Conservation (phyloP, 2,329 filamentous ascomycete species). For the Monilinia fructigena region DNA sequence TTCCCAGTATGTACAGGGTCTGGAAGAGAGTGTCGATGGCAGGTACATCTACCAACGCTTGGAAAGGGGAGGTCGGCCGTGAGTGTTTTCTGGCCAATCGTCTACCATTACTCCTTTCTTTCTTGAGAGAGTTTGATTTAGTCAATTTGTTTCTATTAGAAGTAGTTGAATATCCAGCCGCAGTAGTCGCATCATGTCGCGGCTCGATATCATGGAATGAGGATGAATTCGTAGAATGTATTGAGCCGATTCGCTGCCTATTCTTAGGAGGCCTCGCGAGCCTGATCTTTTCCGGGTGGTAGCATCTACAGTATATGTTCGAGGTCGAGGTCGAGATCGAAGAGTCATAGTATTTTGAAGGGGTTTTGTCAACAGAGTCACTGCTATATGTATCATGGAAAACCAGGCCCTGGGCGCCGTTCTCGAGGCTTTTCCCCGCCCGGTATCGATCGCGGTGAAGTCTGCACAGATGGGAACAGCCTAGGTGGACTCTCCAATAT, state of each 20-base stretch:
- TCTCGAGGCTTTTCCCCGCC: constrained; percentile 44
- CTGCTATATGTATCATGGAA: constrained; percentile 58
- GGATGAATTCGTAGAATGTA: constrained; percentile 61
- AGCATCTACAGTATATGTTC: constrained; percentile 52
- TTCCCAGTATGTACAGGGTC: constrained; percentile 63
- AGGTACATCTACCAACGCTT: constrained; percentile 49
- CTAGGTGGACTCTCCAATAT: constrained; percentile 16
- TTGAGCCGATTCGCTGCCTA: constrained; percentile 67
- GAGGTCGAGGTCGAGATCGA: constrained; percentile 46
- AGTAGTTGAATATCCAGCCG: constrained; percentile 39
- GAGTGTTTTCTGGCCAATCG: constrained; percentile 55
- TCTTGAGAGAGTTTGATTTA: constrained; percentile 44
- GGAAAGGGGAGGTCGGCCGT: constrained; percentile 55
- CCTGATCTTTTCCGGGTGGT: constrained; percentile 41
- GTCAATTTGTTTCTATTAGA: constrained; percentile 40
- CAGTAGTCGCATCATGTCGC: constrained; percentile 44
- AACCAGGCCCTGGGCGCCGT: constrained; percentile 58
- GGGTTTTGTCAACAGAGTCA: constrained; percentile 31
- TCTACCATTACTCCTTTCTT: constrained; percentile 39
- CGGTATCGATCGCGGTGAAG: constrained; percentile 50
- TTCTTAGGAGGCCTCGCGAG: constrained; percentile 44
- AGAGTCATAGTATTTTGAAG: constrained; percentile 32
- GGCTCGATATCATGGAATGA: constrained; percentile 49
- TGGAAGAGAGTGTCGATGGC: constrained; percentile 60
- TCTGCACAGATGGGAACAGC: constrained; percentile 43